These are phyloP conservation scores for Aspergillus oerlinghausenensis DNA, from an alignment of 2,329 filamentous ascomycete species.

Conservation along the genomic window DNA sequence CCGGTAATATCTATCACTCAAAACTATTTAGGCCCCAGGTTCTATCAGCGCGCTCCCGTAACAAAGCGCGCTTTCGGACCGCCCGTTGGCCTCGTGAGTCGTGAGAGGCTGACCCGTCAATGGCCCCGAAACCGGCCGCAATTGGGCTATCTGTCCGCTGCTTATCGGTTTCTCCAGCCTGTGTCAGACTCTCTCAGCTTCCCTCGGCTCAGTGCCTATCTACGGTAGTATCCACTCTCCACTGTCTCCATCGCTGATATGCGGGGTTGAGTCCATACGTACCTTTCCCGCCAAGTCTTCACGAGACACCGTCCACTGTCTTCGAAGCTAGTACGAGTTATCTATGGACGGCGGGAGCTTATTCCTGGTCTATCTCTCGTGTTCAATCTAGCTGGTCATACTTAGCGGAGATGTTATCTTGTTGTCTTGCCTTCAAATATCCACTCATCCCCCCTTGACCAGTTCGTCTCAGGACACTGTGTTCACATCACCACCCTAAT, in stretches of 20 bases:
- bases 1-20: too few relatives aligned
- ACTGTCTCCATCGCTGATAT: neutral
- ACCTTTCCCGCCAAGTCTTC: neutral
- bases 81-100: neutral
- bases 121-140: neutral
- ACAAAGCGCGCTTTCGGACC: neutral
- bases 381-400: neutral
- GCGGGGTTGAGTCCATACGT: neutral
- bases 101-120: neutral
- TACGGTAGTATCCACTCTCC: neutral
- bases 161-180: neutral
- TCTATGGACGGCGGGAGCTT: neutral
- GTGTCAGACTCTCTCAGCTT: neutral
- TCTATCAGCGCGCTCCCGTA: neutral
- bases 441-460: neutral
- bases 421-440: neutral
- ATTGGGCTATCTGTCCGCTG: neutral
- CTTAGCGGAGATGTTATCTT: neutral
- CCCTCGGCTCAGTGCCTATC: too few relatives aligned
- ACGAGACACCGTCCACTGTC: neutral
- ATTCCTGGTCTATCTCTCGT: neutral
- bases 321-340: neutral
- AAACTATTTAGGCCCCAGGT: too few relatives aligned
- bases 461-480: neutral
- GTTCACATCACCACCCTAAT: neutral